Base-by-base conservation (phyloP, 352 stramenopile species). In the Phytophthora colocasiae region DNA sequence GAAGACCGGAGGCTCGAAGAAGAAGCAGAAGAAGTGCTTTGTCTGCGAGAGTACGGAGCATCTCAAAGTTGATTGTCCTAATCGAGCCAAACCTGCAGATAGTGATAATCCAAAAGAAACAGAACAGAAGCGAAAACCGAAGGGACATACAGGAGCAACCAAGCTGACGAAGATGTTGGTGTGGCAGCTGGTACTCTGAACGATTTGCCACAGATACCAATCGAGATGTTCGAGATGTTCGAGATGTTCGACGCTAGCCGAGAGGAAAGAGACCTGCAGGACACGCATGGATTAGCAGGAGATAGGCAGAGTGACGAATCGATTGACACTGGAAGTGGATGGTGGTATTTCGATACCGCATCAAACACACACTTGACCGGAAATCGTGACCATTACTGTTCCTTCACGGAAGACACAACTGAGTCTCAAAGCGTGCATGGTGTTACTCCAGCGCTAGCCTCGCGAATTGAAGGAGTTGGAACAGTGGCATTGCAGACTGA, bases 21-120 rank as follows among this genome's bases (percentile, higher is more conserved):
- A 54, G 22, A 46, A 32, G 24, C 2, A 24, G 32, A 48, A 19
- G 19, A 47, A 63, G 22, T 55, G 55, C 14, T 52, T 32, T 22
- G 40, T 63, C 6, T 47, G 43, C 27, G 55, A 48, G 3, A 54
- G 54, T 10, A 47, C 43, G 0, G 54, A 49, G 8, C 44, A 63
- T 22, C 14, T 63, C 0, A 24, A 12, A 4, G 10, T 12, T 26
- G 36, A 63, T 40, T 63, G 56, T 40, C 56, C 56, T 43, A 15
- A 49, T 6, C 24, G 26, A 24, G 27, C 6, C 3, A 31, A 31
- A 31, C 27, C 27, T 31, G 12, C n/a, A n/a, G 39, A 19, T 19
- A 19, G 19, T 19, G 19, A 19, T 19, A 19, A 19, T 19, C 19
- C 41, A 55, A 46, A 49, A 34, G 14, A 41, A 24, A 3, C 3